A percentile compares a stretch with the other conserved stretches of the same genome.
These are phyloP conservation scores for Cryptosporidium ryanae DNA, from an alignment of 169 alveolate species.

Conservation along the genomic window DNA sequence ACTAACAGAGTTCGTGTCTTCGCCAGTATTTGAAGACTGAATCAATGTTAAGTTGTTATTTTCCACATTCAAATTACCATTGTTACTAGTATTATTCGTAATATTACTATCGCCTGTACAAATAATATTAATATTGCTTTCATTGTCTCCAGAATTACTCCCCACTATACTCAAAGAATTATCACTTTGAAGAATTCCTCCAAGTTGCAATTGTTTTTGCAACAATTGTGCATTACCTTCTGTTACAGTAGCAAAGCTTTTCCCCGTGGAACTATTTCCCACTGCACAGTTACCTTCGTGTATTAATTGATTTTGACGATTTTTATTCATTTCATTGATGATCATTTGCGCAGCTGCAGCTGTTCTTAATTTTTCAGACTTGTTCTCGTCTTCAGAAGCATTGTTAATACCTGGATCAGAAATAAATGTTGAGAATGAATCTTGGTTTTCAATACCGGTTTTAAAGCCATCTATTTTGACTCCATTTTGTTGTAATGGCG, in stretches of 20 bases:
- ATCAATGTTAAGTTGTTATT: too few relatives aligned
- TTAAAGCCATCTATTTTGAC: too few relatives aligned
- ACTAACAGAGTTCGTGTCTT: too few relatives aligned
- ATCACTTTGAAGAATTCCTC: neutral
- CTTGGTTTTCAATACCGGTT: neutral
- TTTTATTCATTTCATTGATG: constrained; percentile 43
- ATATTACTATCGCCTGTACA: too few relatives aligned
- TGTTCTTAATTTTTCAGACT: constrained; percentile 13
- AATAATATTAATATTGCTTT: too few relatives aligned
- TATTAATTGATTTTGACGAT: constrained; percentile 13
- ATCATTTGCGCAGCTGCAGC: constrained; percentile 66
- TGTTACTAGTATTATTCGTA: neutral
- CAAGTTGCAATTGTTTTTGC: too few relatives aligned
- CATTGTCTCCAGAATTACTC: neutral
- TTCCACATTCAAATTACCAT: too few relatives aligned
- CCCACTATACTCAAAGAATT: neutral
- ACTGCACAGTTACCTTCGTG: neutral
- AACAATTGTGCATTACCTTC: too few relatives aligned
- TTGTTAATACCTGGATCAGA: neutral
- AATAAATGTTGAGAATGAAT: neutral
- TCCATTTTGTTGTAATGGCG: too few relatives aligned
- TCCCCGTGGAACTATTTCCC: too few relatives aligned
- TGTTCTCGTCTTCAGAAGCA: constrained; percentile 15
- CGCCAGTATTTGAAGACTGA: too few relatives aligned
- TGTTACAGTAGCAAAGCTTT: too few relatives aligned